A percentile compares a stretch with the other conserved stretches of the same genome.
phyloP scores from a whole-genome alignment of 1,284 basidiomycete genomes.

The Ceratobasidium sp. region DNA sequence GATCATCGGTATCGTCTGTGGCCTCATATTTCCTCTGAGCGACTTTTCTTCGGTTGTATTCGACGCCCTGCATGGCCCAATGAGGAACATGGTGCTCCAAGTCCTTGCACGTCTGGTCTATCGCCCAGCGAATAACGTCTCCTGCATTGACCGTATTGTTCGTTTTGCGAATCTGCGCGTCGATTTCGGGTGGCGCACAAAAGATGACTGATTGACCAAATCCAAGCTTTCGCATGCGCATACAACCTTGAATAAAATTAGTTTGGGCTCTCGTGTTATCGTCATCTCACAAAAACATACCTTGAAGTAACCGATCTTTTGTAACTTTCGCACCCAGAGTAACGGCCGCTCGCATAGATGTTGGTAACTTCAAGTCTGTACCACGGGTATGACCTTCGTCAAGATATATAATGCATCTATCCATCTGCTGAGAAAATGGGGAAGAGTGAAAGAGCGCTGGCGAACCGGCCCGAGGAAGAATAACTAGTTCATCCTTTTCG shows the following conservation, averaged over 20 bases:
- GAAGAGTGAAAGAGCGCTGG: slow-evolving; percentile 56
- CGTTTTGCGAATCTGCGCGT: slow-evolving; percentile 51
- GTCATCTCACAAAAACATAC: slow-evolving; percentile 48
- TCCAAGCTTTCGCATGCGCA: slow-evolving; percentile 63
- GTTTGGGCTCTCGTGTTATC: slow-evolving; percentile 41
- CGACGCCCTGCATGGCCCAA: slow-evolving; percentile 55
- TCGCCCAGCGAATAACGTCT: slow-evolving; percentile 37
- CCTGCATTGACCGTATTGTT: not conserved
- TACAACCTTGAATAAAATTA: slow-evolving; percentile 52
- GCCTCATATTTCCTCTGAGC: slow-evolving; percentile 41
- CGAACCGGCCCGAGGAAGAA: slow-evolving; percentile 54
- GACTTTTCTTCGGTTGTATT: slow-evolving; percentile 50
- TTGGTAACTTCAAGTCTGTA: slow-evolving; percentile 62
- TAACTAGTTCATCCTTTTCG: slow-evolving; percentile 54
- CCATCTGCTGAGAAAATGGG: slow-evolving; percentile 54
- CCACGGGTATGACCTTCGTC: slow-evolving; percentile 67
- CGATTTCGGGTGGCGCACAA: slow-evolving; percentile 59
- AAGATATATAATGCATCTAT: slow-evolving; percentile 60
- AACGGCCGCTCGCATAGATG: slow-evolving; percentile 57
- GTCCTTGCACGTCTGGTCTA: slow-evolving; percentile 31
- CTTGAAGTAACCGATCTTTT: slow-evolving; percentile 63
- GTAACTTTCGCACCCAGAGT: slow-evolving; percentile 62
- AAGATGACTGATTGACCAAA: slow-evolving; percentile 60
- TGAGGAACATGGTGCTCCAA: slow-evolving; percentile 19
- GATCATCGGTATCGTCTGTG: not conserved